These are phyloP conservation scores for Luffa aegyptiaca DNA, from an alignment of 306 rosid species.

Conservation along the genomic window DNA sequence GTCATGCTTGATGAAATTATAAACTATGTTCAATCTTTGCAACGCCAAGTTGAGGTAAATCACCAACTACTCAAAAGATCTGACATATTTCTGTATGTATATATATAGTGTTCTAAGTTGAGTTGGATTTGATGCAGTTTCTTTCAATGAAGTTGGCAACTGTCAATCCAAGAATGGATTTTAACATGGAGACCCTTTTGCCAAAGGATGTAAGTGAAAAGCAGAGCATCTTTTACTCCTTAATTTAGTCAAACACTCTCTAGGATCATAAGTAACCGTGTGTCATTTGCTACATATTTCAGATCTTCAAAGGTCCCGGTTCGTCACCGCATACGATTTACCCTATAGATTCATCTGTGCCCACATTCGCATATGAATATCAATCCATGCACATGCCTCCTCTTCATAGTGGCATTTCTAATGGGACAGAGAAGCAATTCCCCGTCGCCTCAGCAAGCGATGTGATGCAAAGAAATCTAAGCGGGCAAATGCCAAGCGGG, in stretches of 20 bases:
- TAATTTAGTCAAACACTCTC: not conserved
- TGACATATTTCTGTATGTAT: not conserved
- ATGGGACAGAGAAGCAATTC: slow-evolving; percentile 28
- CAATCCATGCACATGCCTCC: slow-evolving; percentile 30
- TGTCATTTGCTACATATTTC: not conserved
- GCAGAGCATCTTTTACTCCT: not conserved
- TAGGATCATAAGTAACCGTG: not conserved
- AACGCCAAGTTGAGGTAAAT: slow-evolving; percentile 55
- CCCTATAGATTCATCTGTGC: slow-evolving; percentile 24
- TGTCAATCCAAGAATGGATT: slow-evolving; percentile 45
- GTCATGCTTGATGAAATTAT: slow-evolving; percentile 91
- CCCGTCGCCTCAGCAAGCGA: slow-evolving; percentile 15
- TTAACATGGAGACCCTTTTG: slow-evolving; percentile 36
- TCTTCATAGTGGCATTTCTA: slow-evolving; percentile 16
- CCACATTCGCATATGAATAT: slow-evolving; percentile 26
- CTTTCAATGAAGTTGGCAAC: slow-evolving; percentile 56
- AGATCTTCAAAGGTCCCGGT: slow-evolving; percentile 41
- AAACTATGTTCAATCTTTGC: slow-evolving; percentile 79
- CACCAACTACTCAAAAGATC: not conserved
- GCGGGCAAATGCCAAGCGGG: slow-evolving; percentile 22
- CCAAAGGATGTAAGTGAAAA: slow-evolving; percentile 37
- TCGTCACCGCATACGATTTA: slow-evolving; percentile 24
- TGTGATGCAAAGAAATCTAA: slow-evolving; percentile 17
- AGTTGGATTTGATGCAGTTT: slow-evolving; percentile 27
- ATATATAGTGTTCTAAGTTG: not conserved